Evolutionary conservation across 495 filamentous ascomycete species (phyloP).

Genomic region (Alectoria sarmentosa): DNA sequence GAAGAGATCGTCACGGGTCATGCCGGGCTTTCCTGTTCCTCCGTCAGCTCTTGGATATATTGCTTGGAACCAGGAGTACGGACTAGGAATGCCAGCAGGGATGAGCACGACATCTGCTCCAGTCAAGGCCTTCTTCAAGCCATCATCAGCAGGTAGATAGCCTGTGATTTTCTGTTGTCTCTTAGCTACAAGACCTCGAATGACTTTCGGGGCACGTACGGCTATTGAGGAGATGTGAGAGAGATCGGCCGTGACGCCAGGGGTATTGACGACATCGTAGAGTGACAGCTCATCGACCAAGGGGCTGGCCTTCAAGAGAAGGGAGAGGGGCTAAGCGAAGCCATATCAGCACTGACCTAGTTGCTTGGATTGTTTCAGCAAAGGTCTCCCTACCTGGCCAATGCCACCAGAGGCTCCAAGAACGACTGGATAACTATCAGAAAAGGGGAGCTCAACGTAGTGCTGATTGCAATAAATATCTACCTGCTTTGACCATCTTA

Average conservation of each 20-base stretch:
- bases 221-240: constrained; percentile 94
- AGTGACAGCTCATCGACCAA: constrained; percentile 85
- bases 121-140: constrained; percentile 77
- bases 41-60: constrained; percentile 21
- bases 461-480: constrained; percentile 24
- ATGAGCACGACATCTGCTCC: constrained; percentile 94
- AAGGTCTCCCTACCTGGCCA: constrained; percentile 65
- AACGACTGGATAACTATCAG: constrained; percentile 59
- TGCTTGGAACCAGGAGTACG: constrained; percentile 32
- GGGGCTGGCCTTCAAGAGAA: constrained; percentile 82
- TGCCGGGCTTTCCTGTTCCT: constrained; percentile 84
- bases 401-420: constrained; percentile 96
- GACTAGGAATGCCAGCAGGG: constrained; percentile 95
- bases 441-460: constrained; percentile 1
- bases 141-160: constrained; percentile 84
- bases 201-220: constrained; percentile 46
- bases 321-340: constrained; percentile 72
- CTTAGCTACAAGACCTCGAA: constrained; percentile 18
- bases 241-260: constrained; percentile 89
- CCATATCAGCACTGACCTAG: neutral
- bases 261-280: constrained; percentile 99
- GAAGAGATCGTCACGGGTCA: constrained; percentile 99
- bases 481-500: constrained; percentile 89
- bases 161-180: constrained; percentile 74
- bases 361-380: neutral